A percentile compares a stretch with the other conserved stretches of the same genome.
Conservation (phyloP, 176 grass and related monocot genomes). For the Panicum miliaceum region DNA sequence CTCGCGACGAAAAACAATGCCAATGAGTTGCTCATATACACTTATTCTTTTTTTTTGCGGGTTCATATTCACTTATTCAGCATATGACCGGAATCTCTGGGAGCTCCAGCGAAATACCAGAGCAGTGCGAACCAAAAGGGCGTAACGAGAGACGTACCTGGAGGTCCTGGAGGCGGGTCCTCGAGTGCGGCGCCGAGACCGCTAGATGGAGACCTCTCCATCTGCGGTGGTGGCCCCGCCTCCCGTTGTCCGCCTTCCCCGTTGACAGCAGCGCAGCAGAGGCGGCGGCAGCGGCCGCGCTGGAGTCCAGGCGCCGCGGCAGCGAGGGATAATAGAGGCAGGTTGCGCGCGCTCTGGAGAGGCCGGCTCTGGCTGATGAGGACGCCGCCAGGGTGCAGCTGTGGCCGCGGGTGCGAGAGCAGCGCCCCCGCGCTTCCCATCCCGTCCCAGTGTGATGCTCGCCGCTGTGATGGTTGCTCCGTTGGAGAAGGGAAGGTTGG, state of each 20-base stretch:
- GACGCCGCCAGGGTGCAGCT: conserved; percentile 45
- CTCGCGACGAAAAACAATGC: not conserved
- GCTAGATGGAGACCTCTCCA: conserved; percentile 38
- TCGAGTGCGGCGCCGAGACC: conserved; percentile 59
- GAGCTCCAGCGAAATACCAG: not conserved
- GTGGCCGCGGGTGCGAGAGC: conserved; percentile 50
- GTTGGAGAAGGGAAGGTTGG: not conserved
- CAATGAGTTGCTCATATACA: not conserved
- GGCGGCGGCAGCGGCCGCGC: not conserved
- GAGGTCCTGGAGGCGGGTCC: conserved; percentile 43
- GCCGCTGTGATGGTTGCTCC: not conserved
- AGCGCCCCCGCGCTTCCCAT: conserved; percentile 71
- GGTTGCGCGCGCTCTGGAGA: not conserved
- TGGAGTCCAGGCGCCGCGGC: conserved; percentile 13
- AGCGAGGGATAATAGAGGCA: not conserved
- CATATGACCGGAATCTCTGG: not conserved
- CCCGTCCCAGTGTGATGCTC: not conserved
- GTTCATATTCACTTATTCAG: not conserved
- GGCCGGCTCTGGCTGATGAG: conserved; percentile 13
- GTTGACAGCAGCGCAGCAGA: conserved; percentile 28
- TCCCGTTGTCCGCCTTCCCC: conserved; percentile 13
- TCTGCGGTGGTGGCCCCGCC: conserved; percentile 22
- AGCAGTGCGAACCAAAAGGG: not conserved
- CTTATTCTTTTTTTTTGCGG: no score
- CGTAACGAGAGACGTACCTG: conserved; percentile 41